Conservation (phyloP, 78 protist genomes). For the Polysphondylium violaceum region DNA sequence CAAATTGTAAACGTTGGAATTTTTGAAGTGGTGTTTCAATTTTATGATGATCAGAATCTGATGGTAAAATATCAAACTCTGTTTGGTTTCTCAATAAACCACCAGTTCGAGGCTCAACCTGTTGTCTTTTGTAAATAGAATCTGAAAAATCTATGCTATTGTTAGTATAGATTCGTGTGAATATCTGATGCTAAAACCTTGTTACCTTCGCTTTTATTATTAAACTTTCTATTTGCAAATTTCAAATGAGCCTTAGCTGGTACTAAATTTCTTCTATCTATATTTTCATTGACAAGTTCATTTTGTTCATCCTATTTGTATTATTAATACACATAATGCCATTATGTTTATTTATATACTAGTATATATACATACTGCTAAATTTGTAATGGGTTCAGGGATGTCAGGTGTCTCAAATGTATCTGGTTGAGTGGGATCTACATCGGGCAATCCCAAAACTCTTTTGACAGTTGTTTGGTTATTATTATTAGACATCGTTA, state of each 20-base stretch:
- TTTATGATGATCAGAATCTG: slow-evolving; percentile 2
- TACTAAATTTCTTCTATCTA: slow-evolving; percentile 37
- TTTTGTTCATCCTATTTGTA: not conserved
- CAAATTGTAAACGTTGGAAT: slow-evolving; percentile 70
- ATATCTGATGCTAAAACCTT: not conserved
- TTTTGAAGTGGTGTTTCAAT: slow-evolving; percentile 72
- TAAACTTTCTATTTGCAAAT: slow-evolving; percentile 36
- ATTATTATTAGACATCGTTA: no score
- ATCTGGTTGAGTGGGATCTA: slow-evolving; percentile 50
- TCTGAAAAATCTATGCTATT: slow-evolving; percentile 49
- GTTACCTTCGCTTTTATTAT: slow-evolving; percentile 35
- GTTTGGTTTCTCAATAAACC: slow-evolving; percentile 26
- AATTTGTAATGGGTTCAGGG: slow-evolving; percentile 1
- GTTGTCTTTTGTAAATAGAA: slow-evolving; percentile 37
- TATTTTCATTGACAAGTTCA: slow-evolving; percentile 49
- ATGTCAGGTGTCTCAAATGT: slow-evolving; percentile 67
- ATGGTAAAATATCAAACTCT: slow-evolving; percentile 52
- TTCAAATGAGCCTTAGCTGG: slow-evolving; percentile 49
- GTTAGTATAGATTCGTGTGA: not conserved
- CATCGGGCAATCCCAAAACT: slow-evolving; percentile 30
- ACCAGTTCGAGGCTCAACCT: not conserved
- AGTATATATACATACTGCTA: not conserved
- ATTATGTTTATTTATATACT: not conserved
- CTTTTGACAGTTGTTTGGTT: no score
- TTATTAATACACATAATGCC: not conserved